phyloP scores from a whole-genome alignment of 176 grass and related monocot species.

The Musa acuminata region DNA sequence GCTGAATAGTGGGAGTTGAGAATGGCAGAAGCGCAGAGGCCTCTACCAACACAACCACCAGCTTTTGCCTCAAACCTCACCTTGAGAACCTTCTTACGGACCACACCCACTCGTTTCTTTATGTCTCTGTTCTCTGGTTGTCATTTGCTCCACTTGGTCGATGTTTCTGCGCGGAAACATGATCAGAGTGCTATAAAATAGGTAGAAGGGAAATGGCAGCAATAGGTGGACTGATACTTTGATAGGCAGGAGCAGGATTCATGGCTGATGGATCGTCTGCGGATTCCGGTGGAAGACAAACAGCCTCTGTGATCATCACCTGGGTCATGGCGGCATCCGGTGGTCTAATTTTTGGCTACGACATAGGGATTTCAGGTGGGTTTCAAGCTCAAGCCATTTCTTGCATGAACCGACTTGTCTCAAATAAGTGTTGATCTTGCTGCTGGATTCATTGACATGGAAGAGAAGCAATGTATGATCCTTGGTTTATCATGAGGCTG shows the following conservation, averaged over 20 bases:
- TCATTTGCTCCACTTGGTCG: too few relatives aligned
- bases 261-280: constrained; percentile 16
- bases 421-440: too few relatives aligned
- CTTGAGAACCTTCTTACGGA: too few relatives aligned
- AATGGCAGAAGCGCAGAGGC: too few relatives aligned
- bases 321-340: constrained; percentile 75
- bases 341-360: constrained; percentile 77
- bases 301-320: constrained; percentile 40
- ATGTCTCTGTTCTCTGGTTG: too few relatives aligned
- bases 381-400: not conserved
- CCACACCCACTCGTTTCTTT: too few relatives aligned
- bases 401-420: not conserved
- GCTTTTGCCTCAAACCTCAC: too few relatives aligned
- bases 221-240: not conserved
- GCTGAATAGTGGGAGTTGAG: too few relatives aligned
- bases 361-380: constrained; percentile 69
- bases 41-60: too few relatives aligned
- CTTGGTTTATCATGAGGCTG: not conserved
- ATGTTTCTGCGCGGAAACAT: too few relatives aligned
- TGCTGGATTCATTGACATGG: not conserved
- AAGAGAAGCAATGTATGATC: not conserved
- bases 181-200: too few relatives aligned
- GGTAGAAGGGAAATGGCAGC: too few relatives aligned
- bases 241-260: constrained; percentile 26
- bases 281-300: constrained; percentile 46